These are phyloP conservation scores for Ciborinia camelliae DNA, from an alignment of 2,329 filamentous ascomycete species.

Conservation along the genomic window DNA sequence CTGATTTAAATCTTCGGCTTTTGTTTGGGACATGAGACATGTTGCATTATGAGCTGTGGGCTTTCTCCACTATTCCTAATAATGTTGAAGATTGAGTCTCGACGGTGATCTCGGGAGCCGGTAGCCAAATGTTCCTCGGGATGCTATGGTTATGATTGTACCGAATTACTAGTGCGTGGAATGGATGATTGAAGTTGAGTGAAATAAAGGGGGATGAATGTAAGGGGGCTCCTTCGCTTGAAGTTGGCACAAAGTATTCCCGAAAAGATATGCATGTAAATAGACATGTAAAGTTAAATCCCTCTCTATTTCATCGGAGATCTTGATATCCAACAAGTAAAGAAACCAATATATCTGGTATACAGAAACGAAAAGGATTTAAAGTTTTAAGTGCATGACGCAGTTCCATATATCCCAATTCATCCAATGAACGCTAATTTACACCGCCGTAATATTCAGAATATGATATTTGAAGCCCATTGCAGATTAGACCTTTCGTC, in stretches of 20 bases:
- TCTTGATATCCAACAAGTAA: background rate
- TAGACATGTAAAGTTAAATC: background rate
- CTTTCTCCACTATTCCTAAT: background rate
- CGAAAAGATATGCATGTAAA: background rate
- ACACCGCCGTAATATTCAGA: background rate
- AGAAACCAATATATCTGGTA: background rate
- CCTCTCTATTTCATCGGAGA: background rate
- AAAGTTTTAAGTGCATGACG: constrained; percentile 6
- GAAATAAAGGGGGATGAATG: background rate
- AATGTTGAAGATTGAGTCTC: background rate
- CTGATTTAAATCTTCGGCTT: background rate
- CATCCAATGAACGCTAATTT: background rate
- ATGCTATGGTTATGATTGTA: background rate
- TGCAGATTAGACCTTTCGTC: background rate
- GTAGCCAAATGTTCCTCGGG: background rate
- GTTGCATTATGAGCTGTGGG: background rate
- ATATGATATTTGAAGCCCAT: background rate
- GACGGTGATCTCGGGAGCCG: too few species aligned
- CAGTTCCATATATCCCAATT: constrained; percentile 7
- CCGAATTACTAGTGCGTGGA: background rate
- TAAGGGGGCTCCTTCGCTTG: constrained; percentile 6
- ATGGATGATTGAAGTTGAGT: background rate
- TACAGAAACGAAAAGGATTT: background rate
- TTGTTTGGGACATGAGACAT: background rate
- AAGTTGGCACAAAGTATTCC: background rate